These are phyloP conservation scores for Haematococcus lacustris DNA, from an alignment of 139 green algal genomes.

Conservation along the genomic window DNA sequence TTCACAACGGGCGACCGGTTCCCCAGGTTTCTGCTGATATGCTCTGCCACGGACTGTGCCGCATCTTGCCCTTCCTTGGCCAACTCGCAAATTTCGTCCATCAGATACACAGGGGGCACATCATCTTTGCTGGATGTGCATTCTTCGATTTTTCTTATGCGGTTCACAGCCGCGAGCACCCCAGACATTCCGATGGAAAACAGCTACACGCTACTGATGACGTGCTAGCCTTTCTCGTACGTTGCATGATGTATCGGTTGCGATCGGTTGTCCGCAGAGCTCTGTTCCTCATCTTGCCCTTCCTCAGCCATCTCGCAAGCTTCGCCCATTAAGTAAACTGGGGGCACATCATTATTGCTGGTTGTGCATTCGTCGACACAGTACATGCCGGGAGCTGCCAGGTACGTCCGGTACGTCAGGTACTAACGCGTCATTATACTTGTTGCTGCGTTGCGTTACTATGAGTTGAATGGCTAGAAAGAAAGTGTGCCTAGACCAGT, in stretches of 20 bases:
- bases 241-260: too few species aligned
- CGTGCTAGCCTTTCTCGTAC: too few species aligned
- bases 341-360: slow-evolving; percentile 38
- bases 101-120: slow-evolving; percentile 60
- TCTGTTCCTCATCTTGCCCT: slow-evolving; percentile 26
- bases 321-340: slow-evolving; percentile 76
- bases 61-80: slow-evolving; percentile 28
- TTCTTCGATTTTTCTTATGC: slow-evolving; percentile 17
- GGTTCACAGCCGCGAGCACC: not conserved
- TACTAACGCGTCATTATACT: too few species aligned
- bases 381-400: too few species aligned
- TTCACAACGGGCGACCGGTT: slow-evolving; percentile 60
- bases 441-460: too few species aligned
- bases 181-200: not conserved
- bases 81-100: slow-evolving; percentile 64
- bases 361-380: too few species aligned
- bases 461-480: too few species aligned
- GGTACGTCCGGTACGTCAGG: too few species aligned
- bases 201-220: too few species aligned
- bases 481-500: too few species aligned
- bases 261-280: slow-evolving; percentile 55
- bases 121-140: slow-evolving; percentile 28
- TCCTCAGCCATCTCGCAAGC: slow-evolving; percentile 37
- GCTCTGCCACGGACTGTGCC: slow-evolving; percentile 40
- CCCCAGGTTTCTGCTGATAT: slow-evolving; percentile 39